Evolutionary conservation across 306 rosid genomes (phyloP).

Genomic region (Prinsepia uniflora): DNA sequence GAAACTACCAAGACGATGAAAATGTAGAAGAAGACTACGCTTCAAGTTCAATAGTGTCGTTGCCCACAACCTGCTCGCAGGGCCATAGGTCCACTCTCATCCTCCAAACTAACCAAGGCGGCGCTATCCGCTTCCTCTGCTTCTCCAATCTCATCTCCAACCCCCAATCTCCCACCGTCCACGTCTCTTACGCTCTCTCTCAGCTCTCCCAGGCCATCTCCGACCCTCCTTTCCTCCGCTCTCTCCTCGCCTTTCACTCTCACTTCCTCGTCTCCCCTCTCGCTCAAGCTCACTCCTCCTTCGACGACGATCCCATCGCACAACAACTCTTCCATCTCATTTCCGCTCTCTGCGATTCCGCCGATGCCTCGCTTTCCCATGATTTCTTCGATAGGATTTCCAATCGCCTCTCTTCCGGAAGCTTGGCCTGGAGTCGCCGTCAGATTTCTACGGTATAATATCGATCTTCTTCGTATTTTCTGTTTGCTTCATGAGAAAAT

Average conservation of each 20-base stretch:
- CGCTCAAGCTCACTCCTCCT: neutral
- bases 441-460: constrained; percentile 57
- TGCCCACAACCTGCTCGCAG: constrained; percentile 45
- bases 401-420: constrained; percentile 49
- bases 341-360: constrained; percentile 32
- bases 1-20: constrained; percentile 6
- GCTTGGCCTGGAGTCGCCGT: constrained; percentile 65
- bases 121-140: constrained; percentile 21
- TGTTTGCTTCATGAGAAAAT: constrained; percentile 9
- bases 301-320: constrained; percentile 10
- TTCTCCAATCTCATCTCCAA: constrained; percentile 29
- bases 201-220: constrained; percentile 27
- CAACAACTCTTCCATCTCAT: neutral
- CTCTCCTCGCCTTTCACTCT: constrained; percentile 66
- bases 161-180: neutral
- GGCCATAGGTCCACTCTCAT: constrained; percentile 76
- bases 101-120: constrained; percentile 62
- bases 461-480: neutral
- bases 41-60: neutral
- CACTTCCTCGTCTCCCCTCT: constrained; percentile 15
- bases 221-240: constrained; percentile 50
- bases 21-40: neutral
- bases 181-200: constrained; percentile 8
- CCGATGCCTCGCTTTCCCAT: constrained; percentile 32
- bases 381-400: constrained; percentile 56